These are phyloP conservation scores for Grammothele lineata DNA, from an alignment of 768 basidiomycete genomes.

Conservation along the genomic window DNA sequence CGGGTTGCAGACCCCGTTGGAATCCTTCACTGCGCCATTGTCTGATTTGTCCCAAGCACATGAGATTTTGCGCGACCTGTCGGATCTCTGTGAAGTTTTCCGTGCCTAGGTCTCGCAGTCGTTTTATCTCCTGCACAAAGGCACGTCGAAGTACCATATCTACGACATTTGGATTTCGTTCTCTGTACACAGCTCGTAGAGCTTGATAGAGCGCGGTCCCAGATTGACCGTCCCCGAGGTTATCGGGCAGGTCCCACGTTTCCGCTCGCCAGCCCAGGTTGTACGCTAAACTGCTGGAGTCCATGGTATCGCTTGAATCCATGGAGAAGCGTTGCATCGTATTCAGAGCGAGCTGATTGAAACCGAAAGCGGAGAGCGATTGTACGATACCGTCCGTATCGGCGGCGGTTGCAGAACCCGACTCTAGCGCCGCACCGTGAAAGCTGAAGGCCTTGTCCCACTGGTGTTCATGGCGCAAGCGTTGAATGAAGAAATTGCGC, in stretches of 20 bases:
- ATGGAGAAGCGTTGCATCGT: slow-evolving; percentile 27
- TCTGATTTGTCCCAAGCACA: slow-evolving; percentile 77
- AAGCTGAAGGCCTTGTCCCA: slow-evolving; percentile 90
- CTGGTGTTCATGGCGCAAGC: slow-evolving; percentile 89
- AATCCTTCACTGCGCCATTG: slow-evolving; percentile 47
- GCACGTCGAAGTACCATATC: slow-evolving; percentile 46
- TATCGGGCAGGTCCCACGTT: slow-evolving; percentile 89
- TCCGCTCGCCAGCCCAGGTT: slow-evolving; percentile 92
- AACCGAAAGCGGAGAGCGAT: slow-evolving; percentile 86
- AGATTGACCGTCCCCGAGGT: slow-evolving; percentile 36
- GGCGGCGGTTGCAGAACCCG: slow-evolving; percentile 36
- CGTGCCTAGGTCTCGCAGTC: slow-evolving; percentile 60
- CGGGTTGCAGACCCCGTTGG: slow-evolving; percentile 32
- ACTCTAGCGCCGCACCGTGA: slow-evolving; percentile 82
- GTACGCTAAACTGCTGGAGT: slow-evolving; percentile 44
- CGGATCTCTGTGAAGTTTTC: slow-evolving; percentile 81
- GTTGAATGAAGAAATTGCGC: slow-evolving; percentile 73
- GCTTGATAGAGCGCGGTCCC: slow-evolving; percentile 71
- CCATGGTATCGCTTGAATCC: slow-evolving; percentile 11
- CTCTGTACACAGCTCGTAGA: slow-evolving; percentile 77
- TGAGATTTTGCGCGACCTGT: slow-evolving; percentile 60
- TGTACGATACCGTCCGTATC: slow-evolving; percentile 66
- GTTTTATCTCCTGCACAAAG: slow-evolving; percentile 57
- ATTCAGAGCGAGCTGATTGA: slow-evolving; percentile 79
- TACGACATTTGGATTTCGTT: slow-evolving; percentile 52